These are phyloP conservation scores for Rhizophlyctis rosea DNA, from an alignment of 192 early-diverging fungal species.

Conservation along the genomic window DNA sequence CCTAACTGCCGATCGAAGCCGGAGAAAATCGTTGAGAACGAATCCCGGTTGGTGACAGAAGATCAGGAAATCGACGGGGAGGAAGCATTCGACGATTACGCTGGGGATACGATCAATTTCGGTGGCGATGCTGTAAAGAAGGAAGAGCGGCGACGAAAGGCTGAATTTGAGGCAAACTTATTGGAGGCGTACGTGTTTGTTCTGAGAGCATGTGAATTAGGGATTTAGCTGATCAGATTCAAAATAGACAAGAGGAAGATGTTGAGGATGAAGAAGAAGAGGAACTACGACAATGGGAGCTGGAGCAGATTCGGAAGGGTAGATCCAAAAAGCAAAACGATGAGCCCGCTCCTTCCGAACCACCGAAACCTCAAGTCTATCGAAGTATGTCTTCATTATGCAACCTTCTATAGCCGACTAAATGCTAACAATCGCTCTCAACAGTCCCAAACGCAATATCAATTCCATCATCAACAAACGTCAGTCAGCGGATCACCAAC, in stretches of 20 bases:
- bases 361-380: too few relatives aligned
- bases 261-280: constrained; percentile 35
- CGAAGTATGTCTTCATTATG: too few relatives aligned
- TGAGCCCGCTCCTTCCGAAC: not conserved
- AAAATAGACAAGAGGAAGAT: too few relatives aligned
- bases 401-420: too few relatives aligned
- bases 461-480: constrained; percentile 13
- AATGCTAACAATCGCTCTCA: not conserved
- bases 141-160: constrained; percentile 17
- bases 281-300: constrained; percentile 33
- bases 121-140: constrained; percentile 31
- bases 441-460: constrained; percentile 11
- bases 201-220: too few relatives aligned
- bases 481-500: constrained; percentile 8
- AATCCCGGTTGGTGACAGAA: constrained; percentile 34
- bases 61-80: constrained; percentile 33
- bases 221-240: too few relatives aligned
- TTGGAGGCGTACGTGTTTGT: constrained; percentile 17
- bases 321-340: constrained; percentile 15
- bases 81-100: constrained; percentile 44
- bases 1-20: not conserved
- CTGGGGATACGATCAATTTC: constrained; percentile 33
- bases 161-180: constrained; percentile 28
- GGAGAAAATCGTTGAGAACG: not conserved
- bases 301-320: constrained; percentile 30